These are phyloP conservation scores for Trypanosoma melophagium DNA, from an alignment of 208 protist genomes.

Conservation along the genomic window DNA sequence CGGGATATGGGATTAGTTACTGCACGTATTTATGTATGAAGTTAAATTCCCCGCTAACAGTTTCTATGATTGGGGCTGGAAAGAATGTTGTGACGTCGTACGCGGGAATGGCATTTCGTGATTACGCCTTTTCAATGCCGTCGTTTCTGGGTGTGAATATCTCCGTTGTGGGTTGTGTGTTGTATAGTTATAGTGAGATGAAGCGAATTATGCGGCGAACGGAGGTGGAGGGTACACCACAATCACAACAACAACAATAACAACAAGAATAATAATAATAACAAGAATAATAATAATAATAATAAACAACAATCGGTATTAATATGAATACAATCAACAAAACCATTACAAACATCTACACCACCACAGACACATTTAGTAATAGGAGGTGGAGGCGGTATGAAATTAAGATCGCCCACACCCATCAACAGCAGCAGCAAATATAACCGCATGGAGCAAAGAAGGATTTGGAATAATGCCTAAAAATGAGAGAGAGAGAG, in stretches of 20 bases:
- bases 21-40: constrained; percentile 71
- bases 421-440: no score
- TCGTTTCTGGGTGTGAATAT: constrained; percentile 49
- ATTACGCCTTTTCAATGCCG: constrained; percentile 37
- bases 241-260: background rate
- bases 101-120: constrained; percentile 52
- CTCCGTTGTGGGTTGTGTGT: constrained; percentile 38
- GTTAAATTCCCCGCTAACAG: constrained; percentile 78
- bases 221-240: background rate
- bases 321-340: no score
- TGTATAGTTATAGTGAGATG: constrained; percentile 33
- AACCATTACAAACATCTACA: no score
- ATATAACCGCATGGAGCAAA: no score
- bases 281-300: no score
- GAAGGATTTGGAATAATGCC: no score
- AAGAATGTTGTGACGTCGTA: constrained; percentile 65
- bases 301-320: no score
- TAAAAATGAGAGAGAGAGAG: background rate
- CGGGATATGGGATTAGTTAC: constrained; percentile 74
- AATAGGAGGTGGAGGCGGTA: no score
- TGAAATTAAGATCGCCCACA: no score
- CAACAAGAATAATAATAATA: background rate
- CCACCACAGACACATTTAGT: no score
- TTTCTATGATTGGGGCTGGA: constrained; percentile 59
- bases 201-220: background rate